These are phyloP conservation scores for Diaporthe sp. DNA, from an alignment of 2,329 filamentous ascomycete species.

Conservation along the genomic window DNA sequence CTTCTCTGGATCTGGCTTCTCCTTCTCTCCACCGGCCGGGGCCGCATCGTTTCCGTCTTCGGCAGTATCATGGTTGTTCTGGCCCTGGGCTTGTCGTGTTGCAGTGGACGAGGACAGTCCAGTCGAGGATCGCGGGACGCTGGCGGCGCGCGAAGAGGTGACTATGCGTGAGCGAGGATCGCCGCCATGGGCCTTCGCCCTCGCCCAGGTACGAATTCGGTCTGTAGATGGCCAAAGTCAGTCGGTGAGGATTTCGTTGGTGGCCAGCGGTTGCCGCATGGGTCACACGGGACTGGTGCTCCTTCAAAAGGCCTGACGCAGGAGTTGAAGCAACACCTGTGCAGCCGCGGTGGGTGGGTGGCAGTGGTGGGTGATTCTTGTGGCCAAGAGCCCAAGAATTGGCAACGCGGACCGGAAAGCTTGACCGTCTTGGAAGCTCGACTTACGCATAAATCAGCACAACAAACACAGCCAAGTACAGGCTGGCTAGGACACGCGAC, in stretches of 20 bases:
- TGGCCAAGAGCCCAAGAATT: conserved; percentile 29
- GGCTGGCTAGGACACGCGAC: conserved; percentile 1
- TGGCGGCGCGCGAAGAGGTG: conserved; percentile 34
- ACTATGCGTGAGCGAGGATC: conserved; percentile 40
- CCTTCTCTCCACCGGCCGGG: conserved; percentile 4
- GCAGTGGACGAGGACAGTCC: conserved; percentile 21
- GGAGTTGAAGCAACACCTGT: neutral
- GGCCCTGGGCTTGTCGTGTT: neutral
- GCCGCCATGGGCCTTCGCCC: conserved; percentile 47
- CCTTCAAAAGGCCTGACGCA: neutral
- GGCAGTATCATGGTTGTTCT: conserved; percentile 15
- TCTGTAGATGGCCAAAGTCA: conserved; percentile 41
- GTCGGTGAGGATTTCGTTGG: neutral
- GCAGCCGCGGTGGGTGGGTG: neutral
- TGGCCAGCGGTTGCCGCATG: neutral
- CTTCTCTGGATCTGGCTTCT: conserved; percentile 41
- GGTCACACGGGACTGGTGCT: conserved; percentile 2
- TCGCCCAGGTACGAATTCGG: conserved; percentile 49
- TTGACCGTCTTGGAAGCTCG: conserved; percentile 28
- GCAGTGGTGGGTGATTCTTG: neutral
- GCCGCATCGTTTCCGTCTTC: conserved; percentile 2
- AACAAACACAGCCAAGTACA: conserved; percentile 30
- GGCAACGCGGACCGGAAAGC: conserved; percentile 31
- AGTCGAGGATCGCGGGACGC: conserved; percentile 28
- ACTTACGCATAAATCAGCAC: conserved; percentile 41